These are phyloP conservation scores for Leccinum olivaceopallidum DNA, from an alignment of 768 basidiomycete genomes.

Conservation along the genomic window DNA sequence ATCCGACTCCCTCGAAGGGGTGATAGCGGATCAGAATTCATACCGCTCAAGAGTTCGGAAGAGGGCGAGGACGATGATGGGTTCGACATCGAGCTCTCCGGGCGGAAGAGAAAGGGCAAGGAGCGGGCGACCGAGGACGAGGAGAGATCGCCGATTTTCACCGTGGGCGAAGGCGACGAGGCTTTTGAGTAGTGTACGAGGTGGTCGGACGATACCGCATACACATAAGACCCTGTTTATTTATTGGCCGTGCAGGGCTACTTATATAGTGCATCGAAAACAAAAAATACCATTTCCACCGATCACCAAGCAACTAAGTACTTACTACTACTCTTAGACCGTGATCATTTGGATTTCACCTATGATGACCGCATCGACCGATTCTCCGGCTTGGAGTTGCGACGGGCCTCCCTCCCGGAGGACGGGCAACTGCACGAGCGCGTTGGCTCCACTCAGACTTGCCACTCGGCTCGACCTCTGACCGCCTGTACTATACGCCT, in stretches of 20 bases:
- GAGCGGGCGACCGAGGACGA: constrained; percentile 38
- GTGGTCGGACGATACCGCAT: neutral
- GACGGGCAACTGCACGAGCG: constrained; percentile 67
- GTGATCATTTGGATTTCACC: constrained; percentile 54
- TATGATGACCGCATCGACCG: constrained; percentile 62
- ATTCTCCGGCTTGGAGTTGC: constrained; percentile 52
- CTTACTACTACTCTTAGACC: neutral
- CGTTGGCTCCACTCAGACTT: constrained; percentile 81
- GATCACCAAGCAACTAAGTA: neutral
- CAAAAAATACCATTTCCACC: neutral
- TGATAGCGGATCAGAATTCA: constrained; percentile 56
- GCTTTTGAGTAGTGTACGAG: constrained; percentile 22
- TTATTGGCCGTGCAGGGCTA: neutral
- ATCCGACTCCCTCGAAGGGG: constrained; percentile 25
- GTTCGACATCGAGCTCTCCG: constrained; percentile 42
- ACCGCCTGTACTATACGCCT: constrained; percentile 80
- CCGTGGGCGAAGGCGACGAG: constrained; percentile 57
- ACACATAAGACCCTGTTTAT: neutral
- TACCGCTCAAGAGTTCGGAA: constrained; percentile 56
- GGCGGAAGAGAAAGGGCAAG: constrained; percentile 48
- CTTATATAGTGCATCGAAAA: neutral
- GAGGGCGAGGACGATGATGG: constrained; percentile 42
- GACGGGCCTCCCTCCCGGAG: constrained; percentile 34
- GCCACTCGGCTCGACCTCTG: constrained; percentile 83
- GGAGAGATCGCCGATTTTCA: constrained; percentile 47